phyloP scores from a whole-genome alignment of 2,329 filamentous ascomycete species.

The Drechslerella dactyloides region DNA sequence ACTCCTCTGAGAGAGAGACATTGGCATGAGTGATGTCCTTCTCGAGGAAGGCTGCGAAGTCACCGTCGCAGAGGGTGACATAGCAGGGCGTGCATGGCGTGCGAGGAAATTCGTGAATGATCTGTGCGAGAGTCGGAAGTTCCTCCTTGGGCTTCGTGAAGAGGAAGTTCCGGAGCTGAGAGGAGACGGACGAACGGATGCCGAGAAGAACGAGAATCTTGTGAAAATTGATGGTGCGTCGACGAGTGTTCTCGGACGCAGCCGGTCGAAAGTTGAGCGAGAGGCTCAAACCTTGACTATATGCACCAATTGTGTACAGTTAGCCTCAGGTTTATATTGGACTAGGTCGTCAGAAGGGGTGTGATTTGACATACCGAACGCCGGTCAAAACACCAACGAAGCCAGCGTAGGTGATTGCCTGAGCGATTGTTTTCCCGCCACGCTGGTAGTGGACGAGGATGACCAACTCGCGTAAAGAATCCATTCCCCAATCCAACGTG shows the following conservation, averaged over 20 bases:
- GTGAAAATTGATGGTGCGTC: constrained; percentile 60
- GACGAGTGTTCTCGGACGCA: constrained; percentile 59
- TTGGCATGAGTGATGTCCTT: constrained; percentile 64
- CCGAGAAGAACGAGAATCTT: constrained; percentile 65
- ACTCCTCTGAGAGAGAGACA: constrained; percentile 61
- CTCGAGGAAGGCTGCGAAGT: constrained; percentile 62
- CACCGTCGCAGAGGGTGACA: constrained; percentile 64
- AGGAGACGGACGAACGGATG: constrained; percentile 63
- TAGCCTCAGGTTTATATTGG: background rate
- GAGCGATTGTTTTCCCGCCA: constrained; percentile 59
- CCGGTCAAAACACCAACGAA: constrained; percentile 64
- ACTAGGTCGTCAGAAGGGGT: background rate
- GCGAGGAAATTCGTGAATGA: constrained; percentile 56
- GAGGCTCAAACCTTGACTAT: constrained; percentile 60
- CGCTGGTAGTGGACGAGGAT: constrained; percentile 59
- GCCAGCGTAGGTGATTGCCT: constrained; percentile 63
- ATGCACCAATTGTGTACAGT: background rate
- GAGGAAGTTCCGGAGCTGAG: constrained; percentile 60
- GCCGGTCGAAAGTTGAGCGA: constrained; percentile 64
- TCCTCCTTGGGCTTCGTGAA: constrained; percentile 42
- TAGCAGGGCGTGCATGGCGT: constrained; percentile 65
- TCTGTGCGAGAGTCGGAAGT: constrained; percentile 31
- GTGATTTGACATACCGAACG: constrained; percentile 57
- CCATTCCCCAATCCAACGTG: constrained; percentile 63
- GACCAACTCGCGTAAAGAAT: constrained; percentile 59